A percentile compares a stretch with the other conserved stretches of the same genome.
phyloP scores from a whole-genome alignment of 1,139 yeast genomes.

The Chernovozyma aurita region DNA sequence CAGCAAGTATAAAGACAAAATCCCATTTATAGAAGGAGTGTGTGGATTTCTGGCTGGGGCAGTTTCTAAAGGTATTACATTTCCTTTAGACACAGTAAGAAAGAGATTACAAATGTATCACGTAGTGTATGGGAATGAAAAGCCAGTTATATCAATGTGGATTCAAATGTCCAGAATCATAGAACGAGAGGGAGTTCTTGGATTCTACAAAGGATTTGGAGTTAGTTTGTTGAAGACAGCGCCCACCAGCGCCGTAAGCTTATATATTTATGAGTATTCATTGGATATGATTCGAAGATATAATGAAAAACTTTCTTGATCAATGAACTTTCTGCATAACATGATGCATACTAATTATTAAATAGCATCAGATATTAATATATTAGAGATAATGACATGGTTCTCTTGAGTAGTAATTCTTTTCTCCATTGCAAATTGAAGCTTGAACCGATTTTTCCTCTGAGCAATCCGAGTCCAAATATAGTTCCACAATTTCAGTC shows the following conservation, averaged over 20 bases:
- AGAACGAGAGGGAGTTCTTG: conserved; percentile 53
- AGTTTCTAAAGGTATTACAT: conserved; percentile 65
- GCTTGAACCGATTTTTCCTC: too few relatives aligned
- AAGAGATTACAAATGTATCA: conserved; percentile 70
- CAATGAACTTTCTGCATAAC: too few relatives aligned
- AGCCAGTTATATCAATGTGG: conserved; percentile 14
- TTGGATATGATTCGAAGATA: conserved; percentile 5
- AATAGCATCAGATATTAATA: too few relatives aligned
- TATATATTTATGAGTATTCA: conserved; percentile 62
- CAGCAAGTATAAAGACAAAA: conserved; percentile 15
- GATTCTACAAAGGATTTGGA: conserved; percentile 70
- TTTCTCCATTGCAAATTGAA: too few relatives aligned
- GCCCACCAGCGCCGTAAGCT: conserved; percentile 77
- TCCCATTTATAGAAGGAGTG: conserved; percentile 53
- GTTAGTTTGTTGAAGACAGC: conserved; percentile 72
- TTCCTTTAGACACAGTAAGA: conserved; percentile 82
- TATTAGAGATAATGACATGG: too few relatives aligned
- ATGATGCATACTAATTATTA: too few relatives aligned
- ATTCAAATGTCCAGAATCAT: conserved; percentile 24
- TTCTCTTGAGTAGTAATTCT: too few relatives aligned
- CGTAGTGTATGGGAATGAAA: conserved; percentile 13
- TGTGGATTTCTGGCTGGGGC: conserved; percentile 81
- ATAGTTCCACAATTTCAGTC: too few relatives aligned
- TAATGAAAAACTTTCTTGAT: neutral
- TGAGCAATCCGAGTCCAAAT: too few relatives aligned